phyloP scores from a whole-genome alignment of 352 stramenopile species.

The Phytopythium sindhum region DNA sequence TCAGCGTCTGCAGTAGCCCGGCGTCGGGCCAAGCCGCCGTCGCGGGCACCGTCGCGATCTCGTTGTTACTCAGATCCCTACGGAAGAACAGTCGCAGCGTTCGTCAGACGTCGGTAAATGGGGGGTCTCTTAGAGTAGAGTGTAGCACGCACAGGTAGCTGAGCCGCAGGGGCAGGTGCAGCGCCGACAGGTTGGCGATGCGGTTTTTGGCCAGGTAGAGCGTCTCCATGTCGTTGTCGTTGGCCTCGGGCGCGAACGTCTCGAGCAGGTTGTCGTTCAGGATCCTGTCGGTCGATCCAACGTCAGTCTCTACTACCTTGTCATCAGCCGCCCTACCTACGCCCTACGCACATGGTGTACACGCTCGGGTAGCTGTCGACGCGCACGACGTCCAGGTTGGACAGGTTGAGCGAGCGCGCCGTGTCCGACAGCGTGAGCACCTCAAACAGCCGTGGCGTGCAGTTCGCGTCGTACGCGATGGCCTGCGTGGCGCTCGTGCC shows the following conservation, averaged over 20 bases:
- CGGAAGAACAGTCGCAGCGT: neutral
- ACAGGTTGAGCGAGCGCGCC: slow-evolving; percentile 60
- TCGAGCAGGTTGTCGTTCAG: slow-evolving; percentile 57
- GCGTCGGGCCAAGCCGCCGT: slow-evolving; percentile 40
- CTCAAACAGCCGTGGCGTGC: slow-evolving; percentile 36
- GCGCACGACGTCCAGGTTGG: slow-evolving; percentile 42
- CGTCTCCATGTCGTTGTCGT: slow-evolving; percentile 52
- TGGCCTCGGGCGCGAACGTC: slow-evolving; percentile 32
- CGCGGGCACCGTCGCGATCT: slow-evolving; percentile 27
- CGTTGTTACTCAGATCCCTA: slow-evolving; percentile 42
- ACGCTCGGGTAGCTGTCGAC: slow-evolving; percentile 52
- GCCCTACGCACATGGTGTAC: slow-evolving; percentile 34
- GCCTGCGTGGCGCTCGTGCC: slow-evolving; percentile 32
- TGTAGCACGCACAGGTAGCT: slow-evolving; percentile 32
- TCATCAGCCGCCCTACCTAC: neutral
- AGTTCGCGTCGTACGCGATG: slow-evolving; percentile 50
- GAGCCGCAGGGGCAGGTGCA: slow-evolving; percentile 38
- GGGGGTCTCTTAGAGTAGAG: neutral
- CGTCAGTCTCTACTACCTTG: neutral
- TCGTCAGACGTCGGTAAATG: neutral
- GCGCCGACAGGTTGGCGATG: slow-evolving; percentile 32
- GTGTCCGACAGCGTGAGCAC: slow-evolving; percentile 27
- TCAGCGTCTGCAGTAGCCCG: slow-evolving; percentile 46
- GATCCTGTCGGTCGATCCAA: slow-evolving; percentile 12
- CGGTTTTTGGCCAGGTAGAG: slow-evolving; percentile 48